A percentile compares a stretch with the other conserved stretches of the same genome.
phyloP scores from a whole-genome alignment of 2,329 filamentous ascomycete genomes.

The Sporothrix dimorphospora region DNA sequence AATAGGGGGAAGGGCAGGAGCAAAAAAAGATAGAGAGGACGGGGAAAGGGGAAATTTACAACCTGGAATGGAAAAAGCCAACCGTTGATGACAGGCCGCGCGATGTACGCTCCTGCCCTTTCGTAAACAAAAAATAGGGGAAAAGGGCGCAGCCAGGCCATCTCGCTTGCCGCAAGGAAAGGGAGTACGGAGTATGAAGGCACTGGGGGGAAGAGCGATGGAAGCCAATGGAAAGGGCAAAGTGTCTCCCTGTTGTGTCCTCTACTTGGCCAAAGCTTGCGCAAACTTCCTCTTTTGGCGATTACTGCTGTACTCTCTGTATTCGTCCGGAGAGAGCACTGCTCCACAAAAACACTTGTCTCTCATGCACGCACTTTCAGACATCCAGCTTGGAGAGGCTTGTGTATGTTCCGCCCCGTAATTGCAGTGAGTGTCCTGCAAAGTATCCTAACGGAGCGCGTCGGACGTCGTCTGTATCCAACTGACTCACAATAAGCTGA shows the following conservation, averaged over 20 bases:
- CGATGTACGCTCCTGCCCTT: not conserved
- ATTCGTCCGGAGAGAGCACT: not conserved
- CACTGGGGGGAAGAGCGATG: not conserved
- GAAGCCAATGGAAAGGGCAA: slow-evolving; percentile 16
- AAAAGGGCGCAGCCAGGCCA: slow-evolving; percentile 5
- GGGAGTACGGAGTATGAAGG: not conserved
- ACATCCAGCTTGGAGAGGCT: not conserved
- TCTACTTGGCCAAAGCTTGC: not conserved
- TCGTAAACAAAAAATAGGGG: not conserved
- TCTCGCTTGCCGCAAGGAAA: not conserved
- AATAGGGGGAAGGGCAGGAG: slow-evolving; percentile 1
- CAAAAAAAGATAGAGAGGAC: not conserved
- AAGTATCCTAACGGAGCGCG: not conserved
- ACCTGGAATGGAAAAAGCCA: not conserved
- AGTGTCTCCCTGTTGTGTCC: not conserved
- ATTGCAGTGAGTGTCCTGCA: too few relatives aligned
- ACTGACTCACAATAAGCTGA: slow-evolving; percentile 14
- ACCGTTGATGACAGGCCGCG: not conserved
- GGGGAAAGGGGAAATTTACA: not conserved
- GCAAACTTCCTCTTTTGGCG: slow-evolving; percentile 27
- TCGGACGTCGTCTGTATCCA: not conserved
- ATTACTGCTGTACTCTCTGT: not conserved
- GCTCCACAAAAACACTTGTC: slow-evolving; percentile 21
- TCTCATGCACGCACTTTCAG: slow-evolving; percentile 23
- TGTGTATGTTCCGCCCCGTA: too few relatives aligned